phyloP scores from a whole-genome alignment of 2,329 filamentous ascomycete species.

The Colletotrichum sp. region DNA sequence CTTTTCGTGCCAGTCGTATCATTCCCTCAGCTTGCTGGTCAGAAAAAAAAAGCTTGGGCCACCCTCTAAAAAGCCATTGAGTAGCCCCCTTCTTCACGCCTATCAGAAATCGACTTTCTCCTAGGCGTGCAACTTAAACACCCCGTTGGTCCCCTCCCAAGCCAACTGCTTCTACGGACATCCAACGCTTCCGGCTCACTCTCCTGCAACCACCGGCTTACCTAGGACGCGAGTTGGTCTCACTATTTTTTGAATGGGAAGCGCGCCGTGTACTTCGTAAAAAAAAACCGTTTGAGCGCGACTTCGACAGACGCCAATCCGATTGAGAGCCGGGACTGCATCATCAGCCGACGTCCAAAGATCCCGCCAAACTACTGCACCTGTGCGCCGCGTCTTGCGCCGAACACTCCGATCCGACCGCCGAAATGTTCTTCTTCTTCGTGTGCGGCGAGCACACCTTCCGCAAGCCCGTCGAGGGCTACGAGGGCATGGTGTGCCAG shows the following conservation, averaged over 20 bases:
- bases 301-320: not conserved
- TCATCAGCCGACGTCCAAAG: not conserved
- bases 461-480: conserved; percentile 63
- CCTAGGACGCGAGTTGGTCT: not conserved
- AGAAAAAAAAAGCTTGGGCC: conserved; percentile 1
- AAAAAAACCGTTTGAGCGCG: not conserved
- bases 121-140: not conserved
- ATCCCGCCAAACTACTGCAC: not conserved
- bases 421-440: conserved; percentile 65
- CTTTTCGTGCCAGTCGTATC: not conserved
- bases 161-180: not conserved
- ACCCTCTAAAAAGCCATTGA: not conserved
- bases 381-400: not conserved
- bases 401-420: not conserved
- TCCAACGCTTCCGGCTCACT: not conserved
- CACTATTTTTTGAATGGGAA: not conserved
- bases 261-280: not conserved
- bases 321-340: not conserved
- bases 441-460: conserved; percentile 67
- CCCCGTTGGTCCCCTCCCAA: not conserved
- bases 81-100: not conserved
- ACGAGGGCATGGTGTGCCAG: conserved; percentile 65
- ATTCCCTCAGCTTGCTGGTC: not conserved
- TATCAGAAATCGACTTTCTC: not conserved
- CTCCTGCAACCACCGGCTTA: not conserved